Percentiles rank a stretch among this genome's conserved stretches.
These are phyloP conservation scores for Petasospora fabianii DNA, from an alignment of 1,139 yeast genomes.

Conservation along the genomic window DNA sequence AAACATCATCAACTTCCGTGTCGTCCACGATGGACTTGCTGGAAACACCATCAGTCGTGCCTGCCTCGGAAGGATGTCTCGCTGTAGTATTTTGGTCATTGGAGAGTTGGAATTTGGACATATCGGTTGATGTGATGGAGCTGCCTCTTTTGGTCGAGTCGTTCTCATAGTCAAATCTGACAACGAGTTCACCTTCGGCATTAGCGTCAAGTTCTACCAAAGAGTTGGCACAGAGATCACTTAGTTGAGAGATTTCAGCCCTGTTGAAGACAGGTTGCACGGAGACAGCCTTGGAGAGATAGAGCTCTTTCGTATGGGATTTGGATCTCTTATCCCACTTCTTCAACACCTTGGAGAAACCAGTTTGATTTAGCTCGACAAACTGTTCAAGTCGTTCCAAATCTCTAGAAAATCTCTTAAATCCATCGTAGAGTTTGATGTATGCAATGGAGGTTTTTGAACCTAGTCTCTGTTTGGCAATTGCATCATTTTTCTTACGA, in stretches of 20 bases:
- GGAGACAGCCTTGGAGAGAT: conserved; percentile 86
- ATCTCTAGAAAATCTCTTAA: conserved; percentile 86
- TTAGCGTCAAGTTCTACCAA: conserved; percentile 83
- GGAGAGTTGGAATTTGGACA: conserved; percentile 20
- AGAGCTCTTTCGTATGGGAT: conserved; percentile 89
- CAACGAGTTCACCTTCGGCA: conserved; percentile 65
- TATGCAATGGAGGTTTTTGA: conserved; percentile 54
- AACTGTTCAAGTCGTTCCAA: conserved; percentile 85
- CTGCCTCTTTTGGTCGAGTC: conserved; percentile 6
- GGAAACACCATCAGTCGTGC: conserved; percentile 4
- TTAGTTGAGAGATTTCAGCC: conserved; percentile 77
- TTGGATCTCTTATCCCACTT: conserved; percentile 98
- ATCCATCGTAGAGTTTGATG: conserved; percentile 75
- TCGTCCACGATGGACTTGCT: conserved; percentile 20
- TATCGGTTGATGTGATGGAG: conserved; percentile 17
- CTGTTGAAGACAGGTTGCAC: conserved; percentile 96
- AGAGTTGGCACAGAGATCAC: conserved; percentile 75
- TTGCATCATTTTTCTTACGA: conserved; percentile 64
- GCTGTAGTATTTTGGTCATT: neutral
- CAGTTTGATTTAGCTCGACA: conserved; percentile 91
- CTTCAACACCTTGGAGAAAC: conserved; percentile 89
- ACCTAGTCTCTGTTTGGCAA: conserved; percentile 42
- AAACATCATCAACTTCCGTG: conserved; percentile 57
- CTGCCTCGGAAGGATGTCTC: too few relatives aligned
- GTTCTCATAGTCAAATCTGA: conserved; percentile 25